Base-by-base conservation (phyloP, 768 basidiomycete genomes). In the Polyporus arcularius region DNA sequence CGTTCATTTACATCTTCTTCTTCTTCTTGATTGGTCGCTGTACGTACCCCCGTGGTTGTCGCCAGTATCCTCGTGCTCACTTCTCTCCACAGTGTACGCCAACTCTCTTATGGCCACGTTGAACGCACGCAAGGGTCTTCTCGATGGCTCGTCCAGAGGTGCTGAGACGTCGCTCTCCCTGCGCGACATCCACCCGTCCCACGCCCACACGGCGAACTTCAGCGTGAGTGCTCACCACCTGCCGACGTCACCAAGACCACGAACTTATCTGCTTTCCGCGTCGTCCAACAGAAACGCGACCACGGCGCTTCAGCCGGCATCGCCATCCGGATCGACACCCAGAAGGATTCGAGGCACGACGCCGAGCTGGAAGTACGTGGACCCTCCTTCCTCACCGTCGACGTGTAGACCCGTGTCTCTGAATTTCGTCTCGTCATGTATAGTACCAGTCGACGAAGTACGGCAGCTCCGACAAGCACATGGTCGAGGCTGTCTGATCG, bases 291-390 rank as follows among this genome's bases (percentile, higher is more conserved):
- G 53, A 45, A 55, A 11, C 18, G 53, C 42, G 18, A 18, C 12
- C 26, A 48, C 46, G 26, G 28, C 21, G 5, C 46, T 26, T 43
- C 52, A n/a, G 35, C 35, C 11, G 35, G 42, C 26, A 83, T 86
- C 61, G 83, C 85, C 32, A 85, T 87, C 72, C 84, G 84, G 73
- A 82, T 87, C 57, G 82, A 86, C 68, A 86, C 85, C 6, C 84
- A 76, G 39, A 78, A 82, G 30, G 84, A 86, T 57, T 77, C 75
- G 46, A 67, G 73, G 47, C 76, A 71, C 32, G 83, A 84, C 60
- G 41, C 26, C 53, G 53, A 55, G 16, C 43, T 55, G 26, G 53
- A 55, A 4, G 53, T 55, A 31, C 40, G 53, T 55, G 9, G 10
- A 14, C 40, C 39, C 26, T 40, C 41, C n/a, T 40, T 41, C 52